These are phyloP conservation scores for Tetrahymena borealis DNA, from an alignment of 73 alveolate genomes.

Conservation along the genomic window DNA sequence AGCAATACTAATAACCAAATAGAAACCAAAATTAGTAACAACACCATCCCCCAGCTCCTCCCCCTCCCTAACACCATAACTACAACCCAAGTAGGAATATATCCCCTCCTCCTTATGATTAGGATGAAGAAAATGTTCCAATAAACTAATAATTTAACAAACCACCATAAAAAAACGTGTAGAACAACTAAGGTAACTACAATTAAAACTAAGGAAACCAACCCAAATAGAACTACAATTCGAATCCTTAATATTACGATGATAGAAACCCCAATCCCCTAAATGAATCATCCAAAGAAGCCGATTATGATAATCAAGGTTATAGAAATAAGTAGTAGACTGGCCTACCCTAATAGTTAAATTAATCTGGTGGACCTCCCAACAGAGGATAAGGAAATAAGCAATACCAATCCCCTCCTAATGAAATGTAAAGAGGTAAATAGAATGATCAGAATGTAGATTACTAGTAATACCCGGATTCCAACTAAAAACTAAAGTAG, in stretches of 20 bases:
- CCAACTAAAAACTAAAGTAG: background rate
- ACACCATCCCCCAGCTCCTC: background rate
- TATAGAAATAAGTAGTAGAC: background rate
- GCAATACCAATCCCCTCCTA: background rate
- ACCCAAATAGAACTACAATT: too few species aligned
- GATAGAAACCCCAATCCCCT: too few species aligned
- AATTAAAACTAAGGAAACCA: too few species aligned
- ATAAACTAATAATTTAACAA: background rate
- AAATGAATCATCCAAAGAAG: background rate
- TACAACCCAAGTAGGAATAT: background rate
- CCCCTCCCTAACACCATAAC: background rate
- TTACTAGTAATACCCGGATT: background rate
- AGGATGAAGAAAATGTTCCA: background rate
- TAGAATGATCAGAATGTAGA: background rate
- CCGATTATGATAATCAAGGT: background rate
- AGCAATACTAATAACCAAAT: too few species aligned
- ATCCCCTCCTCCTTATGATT: background rate
- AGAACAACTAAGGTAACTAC: too few species aligned
- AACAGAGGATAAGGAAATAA: background rate
- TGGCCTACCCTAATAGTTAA: background rate
- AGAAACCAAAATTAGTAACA: too few species aligned
- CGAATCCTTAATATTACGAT: too few species aligned
- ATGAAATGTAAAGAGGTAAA: background rate
- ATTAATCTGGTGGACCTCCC: background rate
- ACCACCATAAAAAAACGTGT: background rate